These are phyloP conservation scores for Metarhizium anisopliae DNA, from an alignment of 2,329 filamentous ascomycete genomes.

Conservation along the genomic window DNA sequence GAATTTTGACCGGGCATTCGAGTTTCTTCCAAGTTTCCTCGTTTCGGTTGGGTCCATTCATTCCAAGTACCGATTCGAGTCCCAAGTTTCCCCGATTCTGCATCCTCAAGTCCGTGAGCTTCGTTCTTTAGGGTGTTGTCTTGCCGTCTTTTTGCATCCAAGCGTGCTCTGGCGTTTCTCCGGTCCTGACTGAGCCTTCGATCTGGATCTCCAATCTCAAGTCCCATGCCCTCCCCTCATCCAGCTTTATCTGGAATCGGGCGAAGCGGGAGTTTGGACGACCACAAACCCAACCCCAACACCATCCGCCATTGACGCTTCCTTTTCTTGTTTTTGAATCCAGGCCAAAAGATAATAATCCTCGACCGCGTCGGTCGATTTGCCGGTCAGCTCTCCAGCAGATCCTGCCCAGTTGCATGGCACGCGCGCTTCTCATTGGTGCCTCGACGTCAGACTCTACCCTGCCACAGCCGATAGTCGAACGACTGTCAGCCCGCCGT, in stretches of 20 bases:
- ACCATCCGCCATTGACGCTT: not conserved
- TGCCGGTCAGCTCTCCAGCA: constrained; percentile 2
- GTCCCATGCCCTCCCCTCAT: no score
- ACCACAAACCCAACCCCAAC: not conserved
- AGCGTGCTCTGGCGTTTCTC: no score
- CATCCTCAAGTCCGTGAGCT: not conserved
- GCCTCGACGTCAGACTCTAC: constrained; percentile 3
- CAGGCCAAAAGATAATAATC: not conserved
- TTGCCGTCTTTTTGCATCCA: not conserved
- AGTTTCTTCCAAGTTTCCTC: not conserved
- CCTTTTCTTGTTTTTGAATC: not conserved
- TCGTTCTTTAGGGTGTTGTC: not conserved
- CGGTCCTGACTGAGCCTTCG: not conserved
- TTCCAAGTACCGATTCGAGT: not conserved
- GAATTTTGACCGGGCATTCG: not conserved
- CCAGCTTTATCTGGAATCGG: no score
- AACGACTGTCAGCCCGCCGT: constrained; percentile 6
- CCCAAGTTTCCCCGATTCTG: not conserved
- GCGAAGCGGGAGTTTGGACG: not conserved
- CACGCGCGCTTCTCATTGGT: constrained; percentile 2
- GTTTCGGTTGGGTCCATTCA: not conserved
- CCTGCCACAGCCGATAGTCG: constrained; percentile 4
- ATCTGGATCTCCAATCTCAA: not conserved
- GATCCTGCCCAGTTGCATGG: constrained; percentile 1
- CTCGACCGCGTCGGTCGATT: constrained; percentile 2